Evolutionary conservation across 2,329 filamentous ascomycete genomes (phyloP).

Genomic region (Mycosphaerella arachidis): DNA sequence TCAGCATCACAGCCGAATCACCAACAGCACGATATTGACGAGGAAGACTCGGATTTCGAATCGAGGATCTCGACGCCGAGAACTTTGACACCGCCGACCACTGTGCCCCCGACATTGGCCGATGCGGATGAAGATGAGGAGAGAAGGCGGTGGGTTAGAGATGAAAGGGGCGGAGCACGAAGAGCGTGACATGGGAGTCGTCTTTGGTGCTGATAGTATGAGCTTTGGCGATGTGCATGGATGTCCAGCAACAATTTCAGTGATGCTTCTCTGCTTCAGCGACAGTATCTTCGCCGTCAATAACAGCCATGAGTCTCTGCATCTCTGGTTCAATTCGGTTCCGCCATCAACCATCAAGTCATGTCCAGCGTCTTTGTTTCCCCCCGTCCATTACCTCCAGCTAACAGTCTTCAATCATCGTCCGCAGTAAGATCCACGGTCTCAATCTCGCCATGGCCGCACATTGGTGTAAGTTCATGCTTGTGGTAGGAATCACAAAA

Average conservation of each 20-base stretch:
- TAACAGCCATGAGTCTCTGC: background rate
- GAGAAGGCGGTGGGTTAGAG: background rate
- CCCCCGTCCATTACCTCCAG: background rate
- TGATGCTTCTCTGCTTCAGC: background rate
- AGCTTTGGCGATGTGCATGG: background rate
- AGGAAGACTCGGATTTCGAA: background rate
- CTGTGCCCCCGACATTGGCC: background rate
- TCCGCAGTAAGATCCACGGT: constrained; percentile 13
- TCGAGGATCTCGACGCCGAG: background rate
- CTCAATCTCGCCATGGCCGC: constrained; percentile 6
- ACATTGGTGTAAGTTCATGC: constrained; percentile 10
- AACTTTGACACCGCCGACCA: background rate
- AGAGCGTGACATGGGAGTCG: background rate
- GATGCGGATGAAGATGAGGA: background rate
- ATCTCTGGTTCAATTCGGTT: background rate
- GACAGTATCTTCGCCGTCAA: background rate
- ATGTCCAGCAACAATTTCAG: background rate
- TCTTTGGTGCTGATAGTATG: background rate
- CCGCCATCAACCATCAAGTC: background rate
- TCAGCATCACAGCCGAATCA: too few species aligned
- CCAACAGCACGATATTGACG: background rate
- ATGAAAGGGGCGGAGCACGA: background rate
- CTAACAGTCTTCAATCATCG: background rate
- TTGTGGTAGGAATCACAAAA: constrained; percentile 13
- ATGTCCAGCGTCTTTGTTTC: background rate